A percentile compares a stretch with the other conserved stretches of the same genome.
These are phyloP conservation scores for Colletotrichum liaoningense DNA, from an alignment of 2,329 filamentous ascomycete species.

Conservation along the genomic window DNA sequence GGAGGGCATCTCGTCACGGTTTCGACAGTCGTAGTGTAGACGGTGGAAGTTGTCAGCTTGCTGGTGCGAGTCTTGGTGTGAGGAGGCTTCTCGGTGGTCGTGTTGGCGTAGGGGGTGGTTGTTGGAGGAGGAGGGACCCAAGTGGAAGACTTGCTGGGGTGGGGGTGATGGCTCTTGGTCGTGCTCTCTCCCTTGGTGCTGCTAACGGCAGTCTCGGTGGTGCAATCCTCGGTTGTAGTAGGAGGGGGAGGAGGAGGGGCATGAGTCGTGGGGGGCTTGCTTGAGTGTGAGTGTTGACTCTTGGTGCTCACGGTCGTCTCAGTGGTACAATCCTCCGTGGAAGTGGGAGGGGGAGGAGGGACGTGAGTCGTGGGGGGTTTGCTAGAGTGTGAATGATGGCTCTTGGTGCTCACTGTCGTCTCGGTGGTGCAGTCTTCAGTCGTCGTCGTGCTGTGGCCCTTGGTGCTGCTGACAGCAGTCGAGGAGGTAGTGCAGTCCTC, in stretches of 20 bases:
- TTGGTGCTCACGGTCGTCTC: neutral
- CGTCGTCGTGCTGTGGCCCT: neutral
- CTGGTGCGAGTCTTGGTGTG: neutral
- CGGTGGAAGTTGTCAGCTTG: constrained; percentile 46
- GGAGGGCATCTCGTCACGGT: constrained; percentile 55
- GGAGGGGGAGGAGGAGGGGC: neutral
- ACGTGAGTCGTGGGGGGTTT: constrained; percentile 23
- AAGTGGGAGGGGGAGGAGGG: neutral
- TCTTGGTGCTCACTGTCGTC: neutral
- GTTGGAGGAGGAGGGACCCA: constrained; percentile 8
- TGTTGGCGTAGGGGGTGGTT: constrained; percentile 2
- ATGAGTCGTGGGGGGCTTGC: neutral
- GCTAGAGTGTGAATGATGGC: neutral
- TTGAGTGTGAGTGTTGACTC: neutral
- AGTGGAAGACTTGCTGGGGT: constrained; percentile 15
- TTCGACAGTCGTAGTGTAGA: constrained; percentile 55
- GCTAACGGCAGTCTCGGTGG: neutral
- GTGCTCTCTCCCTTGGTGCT: neutral
- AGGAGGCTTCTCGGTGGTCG: constrained; percentile 13
- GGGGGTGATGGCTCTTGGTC: neutral
- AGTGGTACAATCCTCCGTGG: neutral
- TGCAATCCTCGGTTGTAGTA: neutral
- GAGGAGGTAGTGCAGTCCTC: neutral
- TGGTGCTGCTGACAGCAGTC: neutral
- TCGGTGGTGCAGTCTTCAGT: neutral